These are phyloP conservation scores for Aureobasidium sp. DNA, from an alignment of 2,329 filamentous ascomycete genomes.

Conservation along the genomic window DNA sequence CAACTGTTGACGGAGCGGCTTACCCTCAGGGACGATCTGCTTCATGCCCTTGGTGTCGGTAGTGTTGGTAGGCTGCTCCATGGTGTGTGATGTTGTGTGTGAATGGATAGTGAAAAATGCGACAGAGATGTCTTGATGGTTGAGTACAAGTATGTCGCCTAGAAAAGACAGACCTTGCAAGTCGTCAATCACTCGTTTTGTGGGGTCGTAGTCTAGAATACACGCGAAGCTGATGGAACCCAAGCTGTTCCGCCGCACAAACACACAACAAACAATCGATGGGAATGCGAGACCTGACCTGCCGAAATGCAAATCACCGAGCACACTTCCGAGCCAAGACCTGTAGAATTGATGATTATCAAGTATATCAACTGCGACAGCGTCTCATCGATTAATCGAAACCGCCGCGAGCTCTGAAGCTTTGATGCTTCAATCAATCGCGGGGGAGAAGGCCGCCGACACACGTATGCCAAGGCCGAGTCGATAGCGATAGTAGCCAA, in stretches of 20 bases:
- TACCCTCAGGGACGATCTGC: conserved; percentile 30
- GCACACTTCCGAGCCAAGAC: no score
- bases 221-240: conserved; percentile 8
- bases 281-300: neutral
- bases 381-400: neutral
- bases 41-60: conserved; percentile 26
- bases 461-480: neutral
- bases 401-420: neutral
- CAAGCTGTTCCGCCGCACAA: neutral
- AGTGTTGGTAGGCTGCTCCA: conserved; percentile 26
- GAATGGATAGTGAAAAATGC: conserved; percentile 9
- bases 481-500: neutral
- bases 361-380: neutral
- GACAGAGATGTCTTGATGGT: conserved; percentile 11
- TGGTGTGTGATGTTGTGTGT: conserved; percentile 13
- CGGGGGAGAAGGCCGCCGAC: neutral
- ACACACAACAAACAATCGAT: neutral
- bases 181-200: conserved; percentile 8
- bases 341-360: neutral
- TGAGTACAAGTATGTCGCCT: conserved; percentile 8
- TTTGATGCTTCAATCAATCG: neutral
- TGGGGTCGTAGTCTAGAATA: conserved; percentile 2
- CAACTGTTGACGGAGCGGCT: neutral
- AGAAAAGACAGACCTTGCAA: conserved; percentile 1
- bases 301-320: neutral